phyloP scores from a whole-genome alignment of 164 flowering plant genomes.

The Nymphaea thermarum region DNA sequence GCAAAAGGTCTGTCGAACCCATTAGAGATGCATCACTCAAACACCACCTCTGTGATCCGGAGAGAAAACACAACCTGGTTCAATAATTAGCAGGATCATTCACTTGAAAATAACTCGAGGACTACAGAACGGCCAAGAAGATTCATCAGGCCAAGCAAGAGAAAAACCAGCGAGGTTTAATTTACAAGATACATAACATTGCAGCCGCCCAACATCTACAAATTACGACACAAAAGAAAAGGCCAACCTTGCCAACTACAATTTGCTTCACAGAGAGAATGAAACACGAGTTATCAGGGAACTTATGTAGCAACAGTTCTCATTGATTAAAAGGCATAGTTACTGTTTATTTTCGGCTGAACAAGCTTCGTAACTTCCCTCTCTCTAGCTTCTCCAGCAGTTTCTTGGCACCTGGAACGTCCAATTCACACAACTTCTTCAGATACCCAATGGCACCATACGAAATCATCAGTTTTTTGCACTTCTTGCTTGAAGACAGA shows the following conservation, averaged over 20 bases:
- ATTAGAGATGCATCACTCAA: too few relatives aligned
- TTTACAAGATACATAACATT: neutral
- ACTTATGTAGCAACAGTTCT: neutral
- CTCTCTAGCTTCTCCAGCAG: conserved; percentile 56
- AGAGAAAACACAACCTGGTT: too few relatives aligned
- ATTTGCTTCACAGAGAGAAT: neutral
- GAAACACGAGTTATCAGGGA: neutral
- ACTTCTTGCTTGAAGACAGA: conserved; percentile 51
- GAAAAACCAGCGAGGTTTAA: neutral
- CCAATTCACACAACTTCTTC: conserved; percentile 68
- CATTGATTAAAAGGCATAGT: neutral
- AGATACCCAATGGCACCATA: conserved; percentile 74
- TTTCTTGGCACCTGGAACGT: conserved; percentile 62
- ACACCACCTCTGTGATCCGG: too few relatives aligned
- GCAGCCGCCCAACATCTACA: neutral
- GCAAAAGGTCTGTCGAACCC: too few relatives aligned
- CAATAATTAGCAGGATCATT: too few relatives aligned
- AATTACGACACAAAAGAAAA: neutral
- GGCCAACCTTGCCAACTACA: neutral
- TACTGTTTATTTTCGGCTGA: conserved; percentile 29
- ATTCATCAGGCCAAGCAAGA: neutral
- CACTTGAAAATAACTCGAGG: too few relatives aligned
- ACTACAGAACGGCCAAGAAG: too few relatives aligned
- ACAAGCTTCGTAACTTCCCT: conserved; percentile 50
- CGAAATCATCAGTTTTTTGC: conserved; percentile 63